A percentile compares a stretch with the other conserved stretches of the same genome.
phyloP scores from a whole-genome alignment of 345 rosid genomes.

The Populus simonii region DNA sequence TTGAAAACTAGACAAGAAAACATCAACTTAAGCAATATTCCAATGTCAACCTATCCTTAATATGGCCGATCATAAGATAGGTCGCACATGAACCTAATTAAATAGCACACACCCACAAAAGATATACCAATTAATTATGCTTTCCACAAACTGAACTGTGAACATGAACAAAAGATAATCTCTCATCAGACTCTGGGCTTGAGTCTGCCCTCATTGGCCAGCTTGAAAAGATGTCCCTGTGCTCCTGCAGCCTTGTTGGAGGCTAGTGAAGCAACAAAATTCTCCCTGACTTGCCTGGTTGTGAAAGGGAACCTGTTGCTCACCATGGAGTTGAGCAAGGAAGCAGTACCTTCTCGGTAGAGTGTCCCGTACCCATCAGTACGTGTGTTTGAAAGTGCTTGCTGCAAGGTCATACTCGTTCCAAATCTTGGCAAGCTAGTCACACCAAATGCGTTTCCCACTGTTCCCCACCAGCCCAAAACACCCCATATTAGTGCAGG shows the following conservation, averaged over 20 bases:
- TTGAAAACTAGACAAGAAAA: not conserved
- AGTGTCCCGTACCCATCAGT: constrained; percentile 65
- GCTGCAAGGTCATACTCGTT: constrained; percentile 58
- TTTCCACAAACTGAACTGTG: not conserved
- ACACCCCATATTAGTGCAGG: constrained; percentile 74
- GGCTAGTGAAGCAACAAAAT: constrained; percentile 50
- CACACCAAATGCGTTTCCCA: constrained; percentile 60
- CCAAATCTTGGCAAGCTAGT: constrained; percentile 56
- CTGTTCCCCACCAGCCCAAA: constrained; percentile 89
- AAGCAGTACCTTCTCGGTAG: constrained; percentile 90
- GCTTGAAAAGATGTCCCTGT: constrained; percentile 78
- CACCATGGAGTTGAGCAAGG: constrained; percentile 84
- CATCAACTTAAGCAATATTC: not conserved
- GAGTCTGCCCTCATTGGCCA: constrained; percentile 82
- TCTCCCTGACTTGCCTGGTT: constrained; percentile 70
- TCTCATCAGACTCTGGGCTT: constrained; percentile 44
- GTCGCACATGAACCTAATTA: not conserved
- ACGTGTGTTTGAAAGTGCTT: constrained; percentile 77
- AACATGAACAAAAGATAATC: not conserved
- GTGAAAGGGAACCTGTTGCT: constrained; percentile 62
- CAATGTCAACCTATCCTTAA: not conserved
- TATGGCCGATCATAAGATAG: not conserved
- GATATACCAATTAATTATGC: not conserved
- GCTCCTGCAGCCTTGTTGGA: constrained; percentile 73
- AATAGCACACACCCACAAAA: not conserved